These are phyloP conservation scores for Cladosporium oxysporum DNA, from an alignment of 2,329 filamentous ascomycete genomes.

Conservation along the genomic window DNA sequence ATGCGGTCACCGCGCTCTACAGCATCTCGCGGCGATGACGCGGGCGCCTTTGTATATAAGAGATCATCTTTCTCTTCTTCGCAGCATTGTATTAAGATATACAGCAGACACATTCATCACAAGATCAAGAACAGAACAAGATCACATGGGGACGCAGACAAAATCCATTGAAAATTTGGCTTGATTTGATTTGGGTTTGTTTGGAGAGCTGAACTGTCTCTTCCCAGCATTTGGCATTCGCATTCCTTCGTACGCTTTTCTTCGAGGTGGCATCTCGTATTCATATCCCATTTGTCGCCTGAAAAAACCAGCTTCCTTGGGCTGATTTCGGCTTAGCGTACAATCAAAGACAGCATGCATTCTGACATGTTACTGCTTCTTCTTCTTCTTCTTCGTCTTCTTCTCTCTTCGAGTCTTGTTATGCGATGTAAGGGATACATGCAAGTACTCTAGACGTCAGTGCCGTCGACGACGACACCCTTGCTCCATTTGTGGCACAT, in stretches of 20 bases:
- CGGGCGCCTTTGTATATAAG: background rate
- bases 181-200: constrained; percentile 5
- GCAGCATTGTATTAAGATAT: constrained; percentile 1
- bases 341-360: constrained; percentile 9
- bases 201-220: background rate
- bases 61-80: background rate
- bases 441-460: constrained; percentile 68
- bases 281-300: constrained; percentile 3
- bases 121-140: background rate
- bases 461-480: constrained; percentile 79
- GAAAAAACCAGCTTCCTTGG: background rate
- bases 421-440: background rate
- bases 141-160: background rate
- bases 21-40: background rate
- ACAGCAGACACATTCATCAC: background rate
- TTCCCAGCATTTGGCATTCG: constrained; percentile 5
- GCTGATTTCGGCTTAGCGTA: constrained; percentile 6
- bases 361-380: constrained; percentile 12
- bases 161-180: background rate
- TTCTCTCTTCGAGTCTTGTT: background rate
- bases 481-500: constrained; percentile 87
- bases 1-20: background rate
- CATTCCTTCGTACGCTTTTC: constrained; percentile 20
- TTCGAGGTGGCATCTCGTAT: constrained; percentile 23
- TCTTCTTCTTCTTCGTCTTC: background rate